Conservation (phyloP, 1,139 yeast genomes). For the Saccharomyces pastorianus region DNA sequence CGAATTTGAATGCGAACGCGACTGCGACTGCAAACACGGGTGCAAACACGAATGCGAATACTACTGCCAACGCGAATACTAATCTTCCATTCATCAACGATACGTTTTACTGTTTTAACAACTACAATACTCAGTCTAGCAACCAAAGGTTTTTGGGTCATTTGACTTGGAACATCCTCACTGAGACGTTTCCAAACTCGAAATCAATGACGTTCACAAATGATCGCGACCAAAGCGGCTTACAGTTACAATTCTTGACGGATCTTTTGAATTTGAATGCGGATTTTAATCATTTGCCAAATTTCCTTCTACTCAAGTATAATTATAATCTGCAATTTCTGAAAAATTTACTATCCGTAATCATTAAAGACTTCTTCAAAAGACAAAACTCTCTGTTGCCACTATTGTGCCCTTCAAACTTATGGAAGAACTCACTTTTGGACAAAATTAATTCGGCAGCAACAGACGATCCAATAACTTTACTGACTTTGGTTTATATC, state of each 20-base stretch:
- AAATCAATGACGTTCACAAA: not conserved
- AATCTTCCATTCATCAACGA: constrained; percentile 25
- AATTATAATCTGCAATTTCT: constrained; percentile 13
- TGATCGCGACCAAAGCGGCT: not conserved
- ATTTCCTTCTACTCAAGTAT: constrained; percentile 18
- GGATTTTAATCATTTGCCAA: constrained; percentile 16
- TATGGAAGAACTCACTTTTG: constrained; percentile 12
- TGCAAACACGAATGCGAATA: not conserved
- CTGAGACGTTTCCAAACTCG: constrained; percentile 1
- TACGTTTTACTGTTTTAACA: constrained; percentile 23
- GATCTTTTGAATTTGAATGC: constrained; percentile 8
- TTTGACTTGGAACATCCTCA: constrained; percentile 21
- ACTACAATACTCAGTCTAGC: constrained; percentile 10
- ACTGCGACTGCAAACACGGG: too few species aligned
- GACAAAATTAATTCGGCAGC: constrained; percentile 3
- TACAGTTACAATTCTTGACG: not conserved
- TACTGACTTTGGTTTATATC: constrained; percentile 19
- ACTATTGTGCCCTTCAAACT: constrained; percentile 18
- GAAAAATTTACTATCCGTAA: constrained; percentile 9
- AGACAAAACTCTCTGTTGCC: constrained; percentile 25
- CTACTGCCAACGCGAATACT: not conserved
- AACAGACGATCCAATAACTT: constrained; percentile 10
- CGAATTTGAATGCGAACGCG: constrained; percentile 18
- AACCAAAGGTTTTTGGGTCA: constrained; percentile 21
- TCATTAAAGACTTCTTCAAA: constrained; percentile 17